Evolutionary conservation across 306 rosid species (phyloP), one percentile per base, ranked within the genome.

Genomic region (Lathyrus aphaca): DNA sequence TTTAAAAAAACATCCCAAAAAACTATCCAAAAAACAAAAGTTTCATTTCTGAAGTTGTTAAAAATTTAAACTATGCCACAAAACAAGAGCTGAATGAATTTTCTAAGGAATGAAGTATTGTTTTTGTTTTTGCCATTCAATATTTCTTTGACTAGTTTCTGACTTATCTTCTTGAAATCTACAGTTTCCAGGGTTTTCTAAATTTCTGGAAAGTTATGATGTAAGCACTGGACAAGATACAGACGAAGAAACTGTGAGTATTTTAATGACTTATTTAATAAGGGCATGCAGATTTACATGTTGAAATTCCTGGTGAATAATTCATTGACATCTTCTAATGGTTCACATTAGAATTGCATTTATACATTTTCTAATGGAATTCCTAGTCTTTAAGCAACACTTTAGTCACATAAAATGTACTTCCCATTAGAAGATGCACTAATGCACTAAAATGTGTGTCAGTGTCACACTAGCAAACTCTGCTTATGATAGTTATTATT

Each of bases 181-280:
- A 32, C 81, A 94, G 99, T 90, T 91, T 86, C 86, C 84, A 14
- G 60, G 77, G 63, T 94, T 91, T 80, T 75, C 83, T 30, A 77
- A 74, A 68, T 87, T 88, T 75, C 79, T 88, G 30, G 81, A 82
- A 78, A 75, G 77, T 73, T 61, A 82, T 69, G 71, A 84, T 19
- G 73, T 80, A 74, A 49, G 29, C 40, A 69, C 44, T 55, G 46
- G 74, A 74, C 77, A 61, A 48, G 44, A 46, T 46, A 60, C 76
- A 76, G 77, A 81, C 43, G 87, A 83, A 63, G 87, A 82, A 51
- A 18, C 45, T 71, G 97, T 88, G 82, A 94, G 97, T 86, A 45
- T 25, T 46, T 57, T 69, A 50, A 9, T 44, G 46, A 5, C 25
- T 72, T 57, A 25, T 46, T 39, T 70, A 17, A 62, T 64, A 60